phyloP scores from a whole-genome alignment of 2,329 filamentous ascomycete genomes.

The Phyllosticta citribraziliensis region DNA sequence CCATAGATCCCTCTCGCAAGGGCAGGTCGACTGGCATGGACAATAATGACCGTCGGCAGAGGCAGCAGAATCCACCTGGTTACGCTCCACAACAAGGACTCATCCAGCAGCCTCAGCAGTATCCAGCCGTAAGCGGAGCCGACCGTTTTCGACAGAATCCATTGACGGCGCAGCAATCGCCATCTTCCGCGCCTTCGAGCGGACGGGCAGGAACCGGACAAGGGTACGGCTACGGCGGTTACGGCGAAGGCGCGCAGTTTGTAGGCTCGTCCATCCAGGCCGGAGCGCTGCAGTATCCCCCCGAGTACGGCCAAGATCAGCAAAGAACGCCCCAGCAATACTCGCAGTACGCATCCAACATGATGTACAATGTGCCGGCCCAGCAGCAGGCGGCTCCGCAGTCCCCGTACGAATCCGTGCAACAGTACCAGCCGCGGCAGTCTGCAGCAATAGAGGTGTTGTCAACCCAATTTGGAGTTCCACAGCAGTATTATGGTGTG shows the following conservation, averaged over 20 bases:
- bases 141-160: constrained; percentile 41
- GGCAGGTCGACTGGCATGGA: constrained; percentile 61
- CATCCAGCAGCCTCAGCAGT: constrained; percentile 34
- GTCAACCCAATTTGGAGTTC: constrained; percentile 55
- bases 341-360: constrained; percentile 48
- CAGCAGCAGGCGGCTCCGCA: constrained; percentile 46
- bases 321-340: constrained; percentile 44
- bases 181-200: constrained; percentile 31
- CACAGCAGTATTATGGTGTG: constrained; percentile 62
- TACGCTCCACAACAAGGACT: constrained; percentile 46
- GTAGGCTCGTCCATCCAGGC: constrained; percentile 44
- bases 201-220: constrained; percentile 30
- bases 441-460: constrained; percentile 70
- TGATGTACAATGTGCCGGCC: constrained; percentile 73
- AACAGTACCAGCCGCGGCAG: constrained; percentile 67
- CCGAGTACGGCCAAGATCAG: constrained; percentile 51
- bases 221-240: constrained; percentile 42
- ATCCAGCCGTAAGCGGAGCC: constrained; percentile 34
- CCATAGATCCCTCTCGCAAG: constrained; percentile 44
- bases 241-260: constrained; percentile 45
- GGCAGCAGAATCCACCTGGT: constrained; percentile 63
- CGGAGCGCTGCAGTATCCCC: constrained; percentile 50
- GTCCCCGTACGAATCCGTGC: constrained; percentile 62
- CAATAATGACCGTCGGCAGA: constrained; percentile 61
- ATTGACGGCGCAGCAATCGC: constrained; percentile 28